These are phyloP conservation scores for Fragaria ananassa DNA, from an alignment of 306 rosid species.

Conservation along the genomic window DNA sequence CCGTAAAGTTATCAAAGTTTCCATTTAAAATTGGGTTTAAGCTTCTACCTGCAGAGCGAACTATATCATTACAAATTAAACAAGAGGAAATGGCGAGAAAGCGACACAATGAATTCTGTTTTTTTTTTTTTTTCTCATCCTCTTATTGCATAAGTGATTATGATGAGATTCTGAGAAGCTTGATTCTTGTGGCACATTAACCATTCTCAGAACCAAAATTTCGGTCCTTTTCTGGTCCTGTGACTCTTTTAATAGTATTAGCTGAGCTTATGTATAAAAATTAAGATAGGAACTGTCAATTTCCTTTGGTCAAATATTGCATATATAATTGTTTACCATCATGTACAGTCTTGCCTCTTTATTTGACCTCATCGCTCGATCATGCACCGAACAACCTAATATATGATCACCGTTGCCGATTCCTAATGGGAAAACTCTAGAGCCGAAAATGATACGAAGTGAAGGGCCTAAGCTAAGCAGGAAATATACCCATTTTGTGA, in stretches of 20 bases:
- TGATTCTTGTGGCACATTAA: background rate
- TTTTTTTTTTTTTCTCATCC: background rate
- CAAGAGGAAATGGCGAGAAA: background rate
- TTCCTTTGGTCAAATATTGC: conserved; percentile 12
- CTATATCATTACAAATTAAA: background rate
- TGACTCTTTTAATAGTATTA: no score
- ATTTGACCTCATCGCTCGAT: background rate
- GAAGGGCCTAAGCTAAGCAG: no score
- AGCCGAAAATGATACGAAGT: no score
- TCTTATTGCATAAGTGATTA: conserved; percentile 1
- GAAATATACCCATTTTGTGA: no score
- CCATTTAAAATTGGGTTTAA: background rate
- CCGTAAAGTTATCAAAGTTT: background rate
- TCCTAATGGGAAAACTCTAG: no score
- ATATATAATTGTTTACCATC: no score
- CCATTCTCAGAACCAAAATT: background rate
- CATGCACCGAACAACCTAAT: background rate
- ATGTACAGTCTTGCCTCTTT: background rate
- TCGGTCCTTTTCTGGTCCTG: conserved; percentile 10
- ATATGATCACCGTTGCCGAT: background rate
- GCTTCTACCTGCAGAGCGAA: background rate
- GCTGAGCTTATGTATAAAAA: background rate
- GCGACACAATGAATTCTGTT: background rate
- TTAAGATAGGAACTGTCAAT: background rate
- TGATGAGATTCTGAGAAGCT: background rate